phyloP scores from a whole-genome alignment of 2,329 filamentous ascomycete species.

The Talaromyces piceae region DNA sequence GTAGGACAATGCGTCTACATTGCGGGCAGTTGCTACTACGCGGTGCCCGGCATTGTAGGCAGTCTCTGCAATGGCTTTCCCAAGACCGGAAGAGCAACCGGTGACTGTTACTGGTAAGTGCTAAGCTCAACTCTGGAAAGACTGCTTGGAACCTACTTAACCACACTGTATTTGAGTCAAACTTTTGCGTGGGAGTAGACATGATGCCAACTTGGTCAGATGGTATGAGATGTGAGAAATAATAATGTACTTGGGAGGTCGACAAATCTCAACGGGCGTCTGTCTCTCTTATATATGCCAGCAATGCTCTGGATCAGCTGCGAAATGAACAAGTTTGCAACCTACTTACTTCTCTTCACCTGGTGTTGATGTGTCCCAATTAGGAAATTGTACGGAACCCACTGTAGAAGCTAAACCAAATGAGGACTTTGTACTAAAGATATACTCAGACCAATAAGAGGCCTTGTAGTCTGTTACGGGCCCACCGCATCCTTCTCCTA shows the following conservation, averaged over 20 bases:
- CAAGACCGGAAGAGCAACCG: conserved; percentile 46
- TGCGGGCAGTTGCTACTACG: conserved; percentile 45
- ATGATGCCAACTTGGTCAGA: not conserved
- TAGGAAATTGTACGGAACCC: conserved; percentile 4
- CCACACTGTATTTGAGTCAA: conserved; percentile 26
- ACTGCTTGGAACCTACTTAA: conserved; percentile 24
- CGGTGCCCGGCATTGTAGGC: conserved; percentile 33
- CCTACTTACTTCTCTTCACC: not conserved
- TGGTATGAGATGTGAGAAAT: not conserved
- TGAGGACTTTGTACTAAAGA: conserved; percentile 6
- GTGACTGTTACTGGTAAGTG: conserved; percentile 30
- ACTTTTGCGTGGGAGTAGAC: not conserved
- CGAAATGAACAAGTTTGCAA: too few species aligned
- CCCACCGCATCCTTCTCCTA: not conserved
- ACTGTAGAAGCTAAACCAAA: not conserved
- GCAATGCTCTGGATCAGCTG: too few species aligned
- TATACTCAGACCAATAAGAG: not conserved
- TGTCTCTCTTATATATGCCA: not conserved
- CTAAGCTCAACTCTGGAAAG: conserved; percentile 8
- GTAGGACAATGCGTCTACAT: conserved; percentile 33
- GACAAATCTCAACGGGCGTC: not conserved
- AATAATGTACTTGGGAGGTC: not conserved
- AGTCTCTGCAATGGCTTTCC: conserved; percentile 34
- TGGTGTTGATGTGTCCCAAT: not conserved
- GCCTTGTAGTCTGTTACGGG: not conserved